phyloP scores from a whole-genome alignment of 208 protist genomes.

The Crithidia fasciculata region DNA sequence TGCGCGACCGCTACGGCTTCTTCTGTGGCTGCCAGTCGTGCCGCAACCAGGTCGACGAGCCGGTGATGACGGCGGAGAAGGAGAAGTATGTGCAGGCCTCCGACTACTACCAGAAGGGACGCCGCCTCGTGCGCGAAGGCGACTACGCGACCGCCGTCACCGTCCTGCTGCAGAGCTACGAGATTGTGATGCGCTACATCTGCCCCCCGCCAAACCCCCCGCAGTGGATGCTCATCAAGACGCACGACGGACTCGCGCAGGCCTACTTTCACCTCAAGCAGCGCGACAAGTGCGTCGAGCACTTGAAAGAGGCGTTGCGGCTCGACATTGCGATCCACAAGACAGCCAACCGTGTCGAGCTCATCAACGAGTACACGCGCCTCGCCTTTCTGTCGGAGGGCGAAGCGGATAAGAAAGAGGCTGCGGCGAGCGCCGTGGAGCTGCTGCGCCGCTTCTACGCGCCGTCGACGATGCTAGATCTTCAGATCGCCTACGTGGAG shows the following conservation, averaged over 20 bases:
- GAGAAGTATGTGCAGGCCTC: slow-evolving; percentile 81
- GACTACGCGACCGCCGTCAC: slow-evolving; percentile 75
- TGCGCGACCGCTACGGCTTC: slow-evolving; percentile 82
- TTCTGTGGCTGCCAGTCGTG: slow-evolving; percentile 73
- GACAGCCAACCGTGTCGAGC: slow-evolving; percentile 53
- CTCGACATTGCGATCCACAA: slow-evolving; percentile 64
- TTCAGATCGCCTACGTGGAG: slow-evolving; percentile 58
- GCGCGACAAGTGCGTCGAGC: slow-evolving; percentile 76
- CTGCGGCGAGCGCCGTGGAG: slow-evolving; percentile 61
- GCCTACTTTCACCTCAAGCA: slow-evolving; percentile 81
- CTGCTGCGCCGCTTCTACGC: slow-evolving; percentile 77
- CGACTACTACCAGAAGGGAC: slow-evolving; percentile 92
- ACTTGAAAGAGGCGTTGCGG: slow-evolving; percentile 66
- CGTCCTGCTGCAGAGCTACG: slow-evolving; percentile 87
- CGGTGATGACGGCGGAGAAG: slow-evolving; percentile 63
- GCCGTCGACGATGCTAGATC: slow-evolving; percentile 55
- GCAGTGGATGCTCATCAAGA: slow-evolving; percentile 88
- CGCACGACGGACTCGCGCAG: slow-evolving; percentile 80
- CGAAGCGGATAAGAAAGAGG: slow-evolving; percentile 43
- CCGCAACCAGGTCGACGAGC: slow-evolving; percentile 73
- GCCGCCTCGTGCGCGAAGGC: slow-evolving; percentile 78
- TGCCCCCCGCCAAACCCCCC: slow-evolving; percentile 81
- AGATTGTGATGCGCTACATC: slow-evolving; percentile 85
- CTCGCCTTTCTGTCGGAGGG: slow-evolving; percentile 59
- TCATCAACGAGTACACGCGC: slow-evolving; percentile 81